Conservation (phyloP, 2,329 filamentous ascomycete genomes). For the Colletotrichum euphorbiae region DNA sequence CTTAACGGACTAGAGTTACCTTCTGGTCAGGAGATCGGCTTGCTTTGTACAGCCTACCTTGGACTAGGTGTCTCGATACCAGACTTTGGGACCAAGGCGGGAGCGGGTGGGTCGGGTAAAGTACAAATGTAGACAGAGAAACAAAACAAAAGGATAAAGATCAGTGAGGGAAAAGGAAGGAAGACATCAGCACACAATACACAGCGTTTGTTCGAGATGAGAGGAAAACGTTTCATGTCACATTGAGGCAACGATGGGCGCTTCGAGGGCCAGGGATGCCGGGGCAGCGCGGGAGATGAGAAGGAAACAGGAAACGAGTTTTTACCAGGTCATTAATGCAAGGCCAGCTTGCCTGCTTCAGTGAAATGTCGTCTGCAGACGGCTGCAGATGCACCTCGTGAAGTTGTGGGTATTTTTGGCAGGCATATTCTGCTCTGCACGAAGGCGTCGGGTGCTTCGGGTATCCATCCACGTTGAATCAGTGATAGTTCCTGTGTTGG, state of each 20-base stretch:
- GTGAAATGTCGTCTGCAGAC: not conserved
- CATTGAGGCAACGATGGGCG: conserved; percentile 21
- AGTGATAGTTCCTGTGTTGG: too few species aligned
- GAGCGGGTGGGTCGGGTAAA: not conserved
- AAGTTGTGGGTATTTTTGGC: too few species aligned
- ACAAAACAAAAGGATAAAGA: not conserved
- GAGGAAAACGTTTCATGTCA: conserved; percentile 31
- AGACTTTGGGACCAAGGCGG: not conserved
- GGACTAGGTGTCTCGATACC: not conserved
- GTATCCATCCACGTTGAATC: too few species aligned
- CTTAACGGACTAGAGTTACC: not conserved
- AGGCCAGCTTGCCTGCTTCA: not conserved
- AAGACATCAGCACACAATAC: not conserved
- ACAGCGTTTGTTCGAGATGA: conserved; percentile 22
- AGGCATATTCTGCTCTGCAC: too few species aligned
- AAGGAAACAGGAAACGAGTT: not conserved
- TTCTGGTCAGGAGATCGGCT: not conserved
- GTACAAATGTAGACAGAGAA: not conserved
- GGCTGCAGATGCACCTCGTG: too few species aligned
- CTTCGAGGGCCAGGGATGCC: conserved; percentile 29
- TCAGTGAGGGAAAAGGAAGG: not conserved
- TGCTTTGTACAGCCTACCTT: not conserved
- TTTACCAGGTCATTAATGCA: not conserved
- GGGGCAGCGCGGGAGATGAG: conserved; percentile 7
- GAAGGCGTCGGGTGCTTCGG: too few species aligned